Percentiles rank a stretch among this genome's conserved stretches.
Evolutionary conservation across 139 green algal species (phyloP).

Genomic region (Chlamydomonas eustigma): DNA sequence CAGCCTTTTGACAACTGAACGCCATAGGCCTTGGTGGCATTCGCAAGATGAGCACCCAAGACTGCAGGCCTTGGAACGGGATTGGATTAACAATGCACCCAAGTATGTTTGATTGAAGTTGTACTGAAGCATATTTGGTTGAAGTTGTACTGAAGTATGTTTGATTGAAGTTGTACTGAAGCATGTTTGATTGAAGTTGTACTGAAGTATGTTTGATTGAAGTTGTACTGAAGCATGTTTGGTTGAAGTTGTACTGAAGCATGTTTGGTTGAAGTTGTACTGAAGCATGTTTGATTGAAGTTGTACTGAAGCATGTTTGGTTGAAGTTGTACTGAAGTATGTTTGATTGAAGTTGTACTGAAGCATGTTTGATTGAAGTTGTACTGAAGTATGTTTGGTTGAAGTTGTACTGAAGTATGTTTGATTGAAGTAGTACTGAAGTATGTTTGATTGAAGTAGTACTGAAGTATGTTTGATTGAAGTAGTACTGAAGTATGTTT

Average conservation of each 20-base stretch:
- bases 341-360: not conserved
- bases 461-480: not conserved
- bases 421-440: not conserved
- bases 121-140: not conserved
- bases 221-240: not conserved
- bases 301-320: not conserved
- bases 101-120: not conserved
- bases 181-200: not conserved
- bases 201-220: not conserved
- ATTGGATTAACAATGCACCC: slow-evolving; percentile 2
- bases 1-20: not conserved
- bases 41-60: slow-evolving; percentile 5
- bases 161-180: not conserved
- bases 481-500: not conserved
- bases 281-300: not conserved
- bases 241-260: not conserved
- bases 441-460: not conserved
- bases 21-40: slow-evolving; percentile 14
- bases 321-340: not conserved
- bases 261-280: not conserved
- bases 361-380: not conserved
- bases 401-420: too few relatives aligned
- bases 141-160: not conserved
- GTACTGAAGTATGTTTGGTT: too few relatives aligned
- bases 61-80: not conserved